A percentile compares a stretch with the other conserved stretches of the same genome.
phyloP scores from a whole-genome alignment of 2,329 filamentous ascomycete species.

The Pseudocercospora fuligena region DNA sequence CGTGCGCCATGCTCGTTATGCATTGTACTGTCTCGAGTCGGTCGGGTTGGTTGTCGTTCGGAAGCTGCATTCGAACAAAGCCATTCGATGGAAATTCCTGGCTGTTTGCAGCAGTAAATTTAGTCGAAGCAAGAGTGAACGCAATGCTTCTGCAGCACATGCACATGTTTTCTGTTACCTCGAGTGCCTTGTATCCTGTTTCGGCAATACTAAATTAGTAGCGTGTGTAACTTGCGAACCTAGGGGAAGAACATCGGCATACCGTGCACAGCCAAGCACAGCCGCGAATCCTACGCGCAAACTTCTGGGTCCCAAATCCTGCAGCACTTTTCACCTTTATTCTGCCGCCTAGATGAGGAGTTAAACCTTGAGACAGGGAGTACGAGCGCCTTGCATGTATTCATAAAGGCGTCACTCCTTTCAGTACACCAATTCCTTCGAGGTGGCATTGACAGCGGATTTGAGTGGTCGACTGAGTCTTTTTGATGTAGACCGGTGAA shows the following conservation, averaged over 20 bases:
- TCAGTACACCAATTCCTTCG: not conserved
- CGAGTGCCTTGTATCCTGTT: not conserved
- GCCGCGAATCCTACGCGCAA: not conserved
- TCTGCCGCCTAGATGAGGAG: constrained; percentile 5
- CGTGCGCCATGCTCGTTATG: not conserved
- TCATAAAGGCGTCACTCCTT: not conserved
- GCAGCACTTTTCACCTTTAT: constrained; percentile 1
- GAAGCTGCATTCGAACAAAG: not conserved
- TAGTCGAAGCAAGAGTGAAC: not conserved
- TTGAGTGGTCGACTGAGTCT: not conserved
- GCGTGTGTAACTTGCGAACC: not conserved
- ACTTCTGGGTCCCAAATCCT: not conserved
- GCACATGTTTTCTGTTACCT: not conserved
- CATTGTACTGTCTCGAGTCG: not conserved
- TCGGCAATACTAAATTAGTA: not conserved
- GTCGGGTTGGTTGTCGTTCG: not conserved
- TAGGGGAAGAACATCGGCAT: not conserved
- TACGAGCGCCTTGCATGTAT: constrained; percentile 5
- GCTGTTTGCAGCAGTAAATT: not conserved
- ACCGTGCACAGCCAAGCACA: constrained; percentile 2
- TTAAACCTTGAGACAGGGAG: not conserved
- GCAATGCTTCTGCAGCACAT: not conserved
- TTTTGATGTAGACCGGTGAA: not conserved
- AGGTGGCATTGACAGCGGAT: not conserved
- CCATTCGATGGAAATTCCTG: not conserved